Percentiles rank a stretch among this genome's conserved stretches.
phyloP scores from a whole-genome alignment of 140 eudicot genomes.

The Ambrosia hybrid region DNA sequence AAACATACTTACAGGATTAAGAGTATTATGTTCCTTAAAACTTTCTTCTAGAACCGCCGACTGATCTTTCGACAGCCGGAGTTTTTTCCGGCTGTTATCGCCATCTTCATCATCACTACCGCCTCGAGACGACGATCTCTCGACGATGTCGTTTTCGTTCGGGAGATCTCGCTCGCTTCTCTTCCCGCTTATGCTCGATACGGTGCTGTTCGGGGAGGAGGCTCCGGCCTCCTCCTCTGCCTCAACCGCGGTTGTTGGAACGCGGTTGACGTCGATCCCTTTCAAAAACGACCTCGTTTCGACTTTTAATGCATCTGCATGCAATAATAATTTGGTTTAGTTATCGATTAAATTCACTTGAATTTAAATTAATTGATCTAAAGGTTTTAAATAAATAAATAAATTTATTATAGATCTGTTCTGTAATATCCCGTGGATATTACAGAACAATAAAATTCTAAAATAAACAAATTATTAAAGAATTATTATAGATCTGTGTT shows the following conservation, averaged over 20 bases:
- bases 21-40: conserved; percentile 95
- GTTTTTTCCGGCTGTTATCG: conserved; percentile 78
- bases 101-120: conserved; percentile 87
- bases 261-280: conserved; percentile 91
- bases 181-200: conserved; percentile 84
- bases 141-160: conserved; percentile 47
- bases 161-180: conserved; percentile 64
- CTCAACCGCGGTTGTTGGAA: conserved; percentile 49
- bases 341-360: neutral
- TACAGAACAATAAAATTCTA: too few species aligned
- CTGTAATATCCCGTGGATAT: too few species aligned
- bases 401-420: too few species aligned
- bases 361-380: neutral
- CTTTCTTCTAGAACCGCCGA: conserved; percentile 90
- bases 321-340: conserved; percentile 4
- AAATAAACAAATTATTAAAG: too few species aligned
- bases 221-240: conserved; percentile 73
- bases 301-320: conserved; percentile 63
- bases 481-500: too few species aligned
- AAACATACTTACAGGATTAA: conserved; percentile 69
- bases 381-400: neutral
- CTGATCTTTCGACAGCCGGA: conserved; percentile 83
- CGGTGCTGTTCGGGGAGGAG: conserved; percentile 84
- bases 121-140: conserved; percentile 72
- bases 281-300: conserved; percentile 69